These are phyloP conservation scores for Lactarius trivialis DNA, from an alignment of 768 basidiomycete genomes.

Conservation along the genomic window DNA sequence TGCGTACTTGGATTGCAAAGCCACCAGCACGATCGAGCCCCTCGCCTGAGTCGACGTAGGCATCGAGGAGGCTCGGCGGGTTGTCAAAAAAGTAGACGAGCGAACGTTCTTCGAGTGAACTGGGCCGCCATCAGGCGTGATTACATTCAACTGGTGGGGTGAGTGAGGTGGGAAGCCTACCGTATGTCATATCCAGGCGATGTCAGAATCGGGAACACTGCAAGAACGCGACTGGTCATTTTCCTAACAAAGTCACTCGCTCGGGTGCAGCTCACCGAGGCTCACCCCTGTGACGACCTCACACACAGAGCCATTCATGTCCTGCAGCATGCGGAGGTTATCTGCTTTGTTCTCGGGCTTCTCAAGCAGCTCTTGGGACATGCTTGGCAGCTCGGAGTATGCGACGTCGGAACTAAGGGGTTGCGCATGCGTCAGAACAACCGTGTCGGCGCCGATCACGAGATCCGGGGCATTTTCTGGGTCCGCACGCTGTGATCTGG, in stretches of 20 bases:
- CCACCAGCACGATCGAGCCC: constrained; percentile 88
- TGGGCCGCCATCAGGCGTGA: constrained; percentile 27
- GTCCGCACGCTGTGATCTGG: constrained; percentile 36
- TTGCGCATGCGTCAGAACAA: constrained; percentile 77
- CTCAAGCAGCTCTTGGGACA: constrained; percentile 74
- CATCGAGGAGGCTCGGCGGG: constrained; percentile 49
- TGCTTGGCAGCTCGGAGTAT: constrained; percentile 45
- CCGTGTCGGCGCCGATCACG: constrained; percentile 87
- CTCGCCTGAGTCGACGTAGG: constrained; percentile 82
- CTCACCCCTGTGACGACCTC: constrained; percentile 91
- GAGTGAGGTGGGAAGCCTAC: constrained; percentile 31
- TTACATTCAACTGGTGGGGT: not conserved
- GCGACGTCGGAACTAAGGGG: constrained; percentile 52
- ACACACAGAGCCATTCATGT: constrained; percentile 79
- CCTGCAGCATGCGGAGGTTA: constrained; percentile 79
- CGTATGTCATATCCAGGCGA: constrained; percentile 71
- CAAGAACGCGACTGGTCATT: not conserved
- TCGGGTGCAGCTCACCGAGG: constrained; percentile 46
- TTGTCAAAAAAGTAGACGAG: constrained; percentile 72
- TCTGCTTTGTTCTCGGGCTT: constrained; percentile 79
- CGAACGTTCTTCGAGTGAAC: constrained; percentile 77
- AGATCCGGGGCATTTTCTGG: constrained; percentile 71
- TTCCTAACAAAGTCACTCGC: not conserved
- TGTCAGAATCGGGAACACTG: constrained; percentile 68
- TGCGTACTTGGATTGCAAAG: constrained; percentile 81